Evolutionary conservation across 139 green algal genomes (phyloP), one percentile per base, ranked within the genome.

Genomic region (Gonium pectorale): DNA sequence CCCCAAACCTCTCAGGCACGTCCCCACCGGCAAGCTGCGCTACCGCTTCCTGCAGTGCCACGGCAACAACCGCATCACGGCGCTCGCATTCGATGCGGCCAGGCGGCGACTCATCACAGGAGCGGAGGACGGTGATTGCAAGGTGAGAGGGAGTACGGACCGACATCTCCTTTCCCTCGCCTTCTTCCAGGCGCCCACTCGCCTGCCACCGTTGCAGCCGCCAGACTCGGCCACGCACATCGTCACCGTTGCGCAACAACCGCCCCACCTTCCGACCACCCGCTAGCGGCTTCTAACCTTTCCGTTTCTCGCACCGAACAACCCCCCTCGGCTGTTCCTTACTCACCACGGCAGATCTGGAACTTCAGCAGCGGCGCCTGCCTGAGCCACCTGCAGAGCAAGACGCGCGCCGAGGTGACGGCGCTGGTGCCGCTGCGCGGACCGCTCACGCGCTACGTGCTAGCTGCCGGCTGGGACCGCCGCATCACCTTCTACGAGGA

Each of bases 281-380:
- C n/a, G n/a, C n/a, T n/a, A n/a, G n/a, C n/a, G n/a, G n/a, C n/a
- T n/a, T n/a, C n/a, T n/a, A n/a, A n/a, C n/a, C n/a, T n/a, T n/a
- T n/a, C n/a, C n/a, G n/a, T n/a, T n/a, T n/a, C n/a, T n/a, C n/a
- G n/a, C n/a, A n/a, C n/a, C n/a, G n/a, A n/a, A n/a, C n/a, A n/a
- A n/a, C n/a, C n/a, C n/a, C n/a, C n/a, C n/a, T n/a, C n/a, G n/a
- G n/a, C n/a, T n/a, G 26, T 21, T 71, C 64, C 21, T 37, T 27
- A 1, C 41, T 5, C 15, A 7, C 26, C 56, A 8, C 3, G 49
- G 6, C 63, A 80, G 74, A 70, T 82, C 40, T 96, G 93, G 93
- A 96, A 96, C 92, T 94, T 93, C 86, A 90, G 73, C 72, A 92
- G 82, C 66, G 92, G 93, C 21, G 84, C 85, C 31, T 92, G 86